Base-by-base conservation (phyloP, 257 asterid species). In the Solanum paucissectum region DNA sequence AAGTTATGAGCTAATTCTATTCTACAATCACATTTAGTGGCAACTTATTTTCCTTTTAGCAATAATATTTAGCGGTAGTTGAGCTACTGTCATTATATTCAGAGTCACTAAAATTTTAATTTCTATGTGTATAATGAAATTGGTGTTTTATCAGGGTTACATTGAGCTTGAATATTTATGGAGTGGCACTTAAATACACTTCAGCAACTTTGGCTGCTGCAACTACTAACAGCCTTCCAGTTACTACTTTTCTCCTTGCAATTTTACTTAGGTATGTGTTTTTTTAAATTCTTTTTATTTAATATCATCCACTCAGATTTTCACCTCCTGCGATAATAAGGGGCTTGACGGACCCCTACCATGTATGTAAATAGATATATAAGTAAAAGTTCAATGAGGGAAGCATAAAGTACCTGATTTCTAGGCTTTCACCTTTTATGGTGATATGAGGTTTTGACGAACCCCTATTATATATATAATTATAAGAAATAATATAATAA, bases 181-280 rank as follows among this genome's bases (percentile, higher is more conserved):
- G 96, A 12, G 93, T 96, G 83, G 98, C 93, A 20, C 92, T 96
- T 87, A 92, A 91, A 89, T 91, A 96, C 69, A 96, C 99, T 32
- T 90, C 99, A 64, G 99, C 99, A 71, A 89, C 98, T 32, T 85
- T 95, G 90, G 99, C 98, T 38, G 98, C 99, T 72, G 99, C 99
- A 40, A 90, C 96, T 40, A 87, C 98, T 21, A 96, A 96, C 88
- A 93, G 96, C 16, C 95, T 96, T 32, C 99, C 99, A 6, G 98
- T 94, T 29, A 92, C 95, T 27, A 96, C 98, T 38, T 96, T 96
- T 93, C 90, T 96, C 89, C 94, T 96, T 73, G 99, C 99, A 2
- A 87, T 96, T 87, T 64, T 96, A 10, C 86, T 94, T 13, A 88
- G 99, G 99, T 75, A 75, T 75, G 82, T 10, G 9, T 68, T 33